Evolutionary conservation across 352 stramenopile species (phyloP).

Genomic region (Phytophthora agathidicida): DNA sequence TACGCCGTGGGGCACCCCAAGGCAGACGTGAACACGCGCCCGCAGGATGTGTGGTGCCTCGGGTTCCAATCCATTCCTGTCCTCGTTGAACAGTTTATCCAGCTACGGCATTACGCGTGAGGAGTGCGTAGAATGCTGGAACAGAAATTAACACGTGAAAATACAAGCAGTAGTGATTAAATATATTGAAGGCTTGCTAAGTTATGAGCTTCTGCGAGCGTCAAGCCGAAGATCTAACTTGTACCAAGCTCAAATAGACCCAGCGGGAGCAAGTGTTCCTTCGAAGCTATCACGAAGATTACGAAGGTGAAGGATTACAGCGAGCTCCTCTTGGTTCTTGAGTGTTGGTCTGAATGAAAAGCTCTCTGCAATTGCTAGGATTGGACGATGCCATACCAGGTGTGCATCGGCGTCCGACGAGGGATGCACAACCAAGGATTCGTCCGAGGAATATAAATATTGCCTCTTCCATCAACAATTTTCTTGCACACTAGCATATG

Average conservation of each 20-base stretch:
- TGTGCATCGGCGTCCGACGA: too few species aligned
- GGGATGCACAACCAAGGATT: too few species aligned
- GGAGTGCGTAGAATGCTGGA: not conserved
- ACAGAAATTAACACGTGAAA: constrained; percentile 11
- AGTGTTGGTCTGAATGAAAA: constrained; percentile 12
- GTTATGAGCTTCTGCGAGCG: too few species aligned
- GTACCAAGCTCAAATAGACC: constrained; percentile 22
- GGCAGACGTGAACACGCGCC: constrained; percentile 19
- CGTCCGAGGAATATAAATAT: too few species aligned
- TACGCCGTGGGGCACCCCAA: constrained; percentile 31
- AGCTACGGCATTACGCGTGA: constrained; percentile 15
- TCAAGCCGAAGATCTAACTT: too few species aligned
- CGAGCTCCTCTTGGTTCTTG: too few species aligned
- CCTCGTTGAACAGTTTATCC: constrained; percentile 40
- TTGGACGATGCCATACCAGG: constrained; percentile 9
- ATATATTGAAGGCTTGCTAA: too few species aligned
- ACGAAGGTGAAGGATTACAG: too few species aligned
- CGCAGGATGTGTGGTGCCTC: constrained; percentile 19
- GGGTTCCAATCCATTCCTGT: constrained; percentile 33
- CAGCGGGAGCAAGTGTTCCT: constrained; percentile 6
- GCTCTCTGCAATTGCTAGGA: constrained; percentile 15
- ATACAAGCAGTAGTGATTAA: too few species aligned
- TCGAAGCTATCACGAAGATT: too few species aligned
- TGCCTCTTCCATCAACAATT: too few species aligned
- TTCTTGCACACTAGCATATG: too few species aligned